Evolutionary conservation across 1,284 basidiomycete species (phyloP), one percentile per base, ranked within the genome.

Genomic region (Thelephora terrestris): DNA sequence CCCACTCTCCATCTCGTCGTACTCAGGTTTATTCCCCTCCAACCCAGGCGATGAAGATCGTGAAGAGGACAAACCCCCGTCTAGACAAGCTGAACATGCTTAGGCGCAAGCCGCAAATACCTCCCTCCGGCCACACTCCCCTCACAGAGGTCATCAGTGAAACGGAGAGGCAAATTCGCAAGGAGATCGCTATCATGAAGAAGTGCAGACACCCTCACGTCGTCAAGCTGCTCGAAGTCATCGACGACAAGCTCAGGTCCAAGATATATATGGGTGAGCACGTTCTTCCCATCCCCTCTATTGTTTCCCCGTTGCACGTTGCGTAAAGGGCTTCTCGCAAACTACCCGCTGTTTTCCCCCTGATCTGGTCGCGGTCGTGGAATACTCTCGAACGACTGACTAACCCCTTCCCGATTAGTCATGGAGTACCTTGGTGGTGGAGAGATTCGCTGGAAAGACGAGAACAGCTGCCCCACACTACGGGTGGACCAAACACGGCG

Each of bases 161-260:
- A 35, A 86, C 85, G 43, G 88, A 91, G 61, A 75, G 80, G 57
- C 88, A 88, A 69, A 87, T 92, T 56, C 74, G 79, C 58, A 81
- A 82, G 59, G 93, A 99, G 68, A 97, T 99, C 53, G 95, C 94
- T 5, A 95, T 99, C 64, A 93, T 99, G 87, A 97, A 97, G 70
- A 94, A 96, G 61, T 84, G 90, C 61, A 73, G 83, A 51, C 94
- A 99, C 63, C 83, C 86, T 0, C 87, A 99, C 61, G 85, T 99
- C 50, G 95, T 99, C 5, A 76, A 85, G 53, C 76, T 99, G 52
- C 81, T 85, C 59, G 93, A 97, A 65, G 93, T 98, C 60, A 96
- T 99, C 57, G 94, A 99, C 64, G 95, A 98, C 66, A 81, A 84
- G 21, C 77, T 88, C 53, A 81, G 80, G 52, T 88, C 90, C 62